Conservation (phyloP, 2,329 filamentous ascomycete species). For the Dryadomyces quercus-mongolicae region DNA sequence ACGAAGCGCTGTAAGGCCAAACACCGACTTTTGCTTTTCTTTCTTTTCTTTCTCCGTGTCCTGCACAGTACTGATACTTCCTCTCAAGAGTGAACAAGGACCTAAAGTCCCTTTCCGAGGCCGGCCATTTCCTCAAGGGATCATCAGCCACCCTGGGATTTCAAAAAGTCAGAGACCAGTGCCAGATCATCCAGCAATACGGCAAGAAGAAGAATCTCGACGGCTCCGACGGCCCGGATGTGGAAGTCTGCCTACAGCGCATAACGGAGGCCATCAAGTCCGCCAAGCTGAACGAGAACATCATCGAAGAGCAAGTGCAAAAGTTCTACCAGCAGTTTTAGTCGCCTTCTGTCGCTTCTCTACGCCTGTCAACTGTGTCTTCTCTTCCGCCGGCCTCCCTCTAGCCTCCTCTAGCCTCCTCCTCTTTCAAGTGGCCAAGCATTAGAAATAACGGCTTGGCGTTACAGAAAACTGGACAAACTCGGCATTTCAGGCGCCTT, state of each 20-base stretch:
- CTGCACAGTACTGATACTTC: neutral
- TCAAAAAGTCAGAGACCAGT: conserved; percentile 80
- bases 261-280: conserved; percentile 58
- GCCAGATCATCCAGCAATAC: conserved; percentile 93
- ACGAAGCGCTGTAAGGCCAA: conserved; percentile 61
- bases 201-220: conserved; percentile 73
- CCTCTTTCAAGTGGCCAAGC: neutral
- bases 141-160: conserved; percentile 91
- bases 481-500: neutral
- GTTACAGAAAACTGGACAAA: neutral
- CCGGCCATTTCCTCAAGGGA: conserved; percentile 95
- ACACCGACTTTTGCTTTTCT: neutral
- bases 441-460: conserved; percentile 8
- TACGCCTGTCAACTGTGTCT: neutral
- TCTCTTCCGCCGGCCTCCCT: neutral
- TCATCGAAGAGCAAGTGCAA: conserved; percentile 58
- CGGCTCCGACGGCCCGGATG: conserved; percentile 54
- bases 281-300: conserved; percentile 65
- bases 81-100: conserved; percentile 50
- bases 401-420: neutral
- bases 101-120: conserved; percentile 61
- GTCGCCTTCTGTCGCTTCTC: neutral
- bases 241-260: conserved; percentile 53
- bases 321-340: conserved; percentile 44
- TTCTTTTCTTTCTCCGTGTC: neutral